A percentile compares a stretch with the other conserved stretches of the same genome.
Evolutionary conservation across 768 basidiomycete genomes (phyloP).

Genomic region (Calocera viscosa): DNA sequence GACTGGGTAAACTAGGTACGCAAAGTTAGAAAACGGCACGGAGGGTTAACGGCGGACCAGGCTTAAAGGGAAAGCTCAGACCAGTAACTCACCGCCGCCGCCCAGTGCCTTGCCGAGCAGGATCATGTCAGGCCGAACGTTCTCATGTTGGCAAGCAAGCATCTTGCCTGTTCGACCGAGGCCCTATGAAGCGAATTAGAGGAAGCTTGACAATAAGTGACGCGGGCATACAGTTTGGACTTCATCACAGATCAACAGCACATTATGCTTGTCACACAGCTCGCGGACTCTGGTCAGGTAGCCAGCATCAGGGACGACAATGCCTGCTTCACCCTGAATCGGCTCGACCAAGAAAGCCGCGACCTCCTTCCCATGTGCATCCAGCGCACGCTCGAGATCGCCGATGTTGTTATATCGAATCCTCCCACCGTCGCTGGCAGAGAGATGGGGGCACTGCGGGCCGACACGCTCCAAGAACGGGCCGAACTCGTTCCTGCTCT

Average conservation of each 20-base stretch:
- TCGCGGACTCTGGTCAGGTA: slow-evolving; percentile 67
- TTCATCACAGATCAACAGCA: slow-evolving; percentile 94
- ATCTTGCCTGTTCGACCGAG: slow-evolving; percentile 88
- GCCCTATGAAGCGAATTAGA: slow-evolving; percentile 38
- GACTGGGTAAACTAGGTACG: slow-evolving; percentile 71
- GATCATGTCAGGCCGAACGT: slow-evolving; percentile 79
- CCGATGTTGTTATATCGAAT: slow-evolving; percentile 77
- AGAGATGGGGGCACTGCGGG: slow-evolving; percentile 42
- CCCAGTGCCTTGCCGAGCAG: slow-evolving; percentile 94
- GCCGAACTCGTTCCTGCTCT: slow-evolving; percentile 75
- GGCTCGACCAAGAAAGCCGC: slow-evolving; percentile 95
- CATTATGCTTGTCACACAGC: slow-evolving; percentile 85
- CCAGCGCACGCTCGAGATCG: slow-evolving; percentile 72
- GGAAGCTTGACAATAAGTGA: slow-evolving; percentile 1
- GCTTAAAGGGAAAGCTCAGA: slow-evolving; percentile 5
- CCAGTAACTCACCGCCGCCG: slow-evolving; percentile 58
- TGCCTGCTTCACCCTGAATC: slow-evolving; percentile 98
- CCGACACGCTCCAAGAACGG: slow-evolving; percentile 82
- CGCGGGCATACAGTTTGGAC: slow-evolving; percentile 67
- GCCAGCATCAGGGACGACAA: slow-evolving; percentile 80
- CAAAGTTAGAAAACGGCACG: background rate
- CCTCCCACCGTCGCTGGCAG: slow-evolving; percentile 34
- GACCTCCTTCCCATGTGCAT: slow-evolving; percentile 63
- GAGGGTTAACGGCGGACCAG: background rate
- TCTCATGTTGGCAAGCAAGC: slow-evolving; percentile 80